A percentile compares a stretch with the other conserved stretches of the same genome.
Evolutionary conservation across 495 filamentous ascomycete genomes (phyloP).

Genomic region (Penicillium pancosmium): DNA sequence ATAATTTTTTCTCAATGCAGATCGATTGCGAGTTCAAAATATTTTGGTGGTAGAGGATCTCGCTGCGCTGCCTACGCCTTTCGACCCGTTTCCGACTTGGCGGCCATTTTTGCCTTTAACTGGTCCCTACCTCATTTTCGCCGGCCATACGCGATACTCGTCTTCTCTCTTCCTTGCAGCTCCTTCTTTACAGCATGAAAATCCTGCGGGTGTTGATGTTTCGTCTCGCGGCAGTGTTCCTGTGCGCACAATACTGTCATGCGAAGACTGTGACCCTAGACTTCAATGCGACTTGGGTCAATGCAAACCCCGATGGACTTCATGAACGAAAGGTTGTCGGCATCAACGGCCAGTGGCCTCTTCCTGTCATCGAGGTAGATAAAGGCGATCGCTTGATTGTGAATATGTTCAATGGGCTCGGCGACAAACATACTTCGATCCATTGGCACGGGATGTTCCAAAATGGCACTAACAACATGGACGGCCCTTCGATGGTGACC

Average conservation of each 20-base stretch:
- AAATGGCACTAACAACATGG: constrained; percentile 69
- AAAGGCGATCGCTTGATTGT: constrained; percentile 72
- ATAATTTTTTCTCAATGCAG: neutral
- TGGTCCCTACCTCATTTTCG: neutral
- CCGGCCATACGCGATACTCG: neutral
- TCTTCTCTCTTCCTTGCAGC: neutral
- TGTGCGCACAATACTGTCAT: neutral
- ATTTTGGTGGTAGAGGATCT: neutral
- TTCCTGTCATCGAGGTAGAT: constrained; percentile 66
- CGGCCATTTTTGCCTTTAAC: neutral
- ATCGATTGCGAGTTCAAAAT: neutral
- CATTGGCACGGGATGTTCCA: constrained; percentile 84
- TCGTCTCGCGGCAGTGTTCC: neutral
- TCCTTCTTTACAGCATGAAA: neutral
- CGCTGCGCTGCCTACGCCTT: neutral
- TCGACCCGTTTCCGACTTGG: neutral
- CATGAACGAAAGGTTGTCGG: constrained; percentile 68
- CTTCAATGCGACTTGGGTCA: constrained; percentile 80
- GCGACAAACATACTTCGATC: constrained; percentile 66
- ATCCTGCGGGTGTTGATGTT: neutral
- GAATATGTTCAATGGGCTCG: constrained; percentile 70
- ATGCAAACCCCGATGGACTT: constrained; percentile 74
- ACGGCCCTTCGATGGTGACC: constrained; percentile 66
- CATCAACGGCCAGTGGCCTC: constrained; percentile 80
- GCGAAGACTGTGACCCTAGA: constrained; percentile 71